Percentiles rank a stretch among this genome's conserved stretches.
Evolutionary conservation across 1,284 basidiomycete species (phyloP).

Genomic region (Heterobasidion irregulare): DNA sequence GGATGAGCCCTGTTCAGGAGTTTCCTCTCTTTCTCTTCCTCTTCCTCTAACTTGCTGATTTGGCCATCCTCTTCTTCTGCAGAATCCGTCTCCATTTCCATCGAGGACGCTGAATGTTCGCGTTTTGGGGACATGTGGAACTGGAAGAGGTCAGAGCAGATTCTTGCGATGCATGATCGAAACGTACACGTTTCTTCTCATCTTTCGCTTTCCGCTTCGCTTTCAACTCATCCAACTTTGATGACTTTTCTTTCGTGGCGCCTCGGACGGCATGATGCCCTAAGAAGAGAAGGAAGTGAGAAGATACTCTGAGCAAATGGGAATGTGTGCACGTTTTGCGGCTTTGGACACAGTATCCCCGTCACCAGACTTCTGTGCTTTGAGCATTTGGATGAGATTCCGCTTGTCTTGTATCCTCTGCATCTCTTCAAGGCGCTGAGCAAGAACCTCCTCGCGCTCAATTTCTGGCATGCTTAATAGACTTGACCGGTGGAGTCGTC

Average conservation of each 20-base stretch:
- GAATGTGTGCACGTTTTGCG: constrained; percentile 53
- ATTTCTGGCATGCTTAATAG: constrained; percentile 78
- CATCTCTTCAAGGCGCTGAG: constrained; percentile 74
- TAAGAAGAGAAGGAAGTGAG: constrained; percentile 18
- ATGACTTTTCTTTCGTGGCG: constrained; percentile 75
- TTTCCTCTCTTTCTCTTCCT: constrained; percentile 57
- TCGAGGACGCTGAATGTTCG: constrained; percentile 63
- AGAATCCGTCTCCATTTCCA: constrained; percentile 75
- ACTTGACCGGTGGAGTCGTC: constrained; percentile 29
- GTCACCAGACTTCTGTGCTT: constrained; percentile 45
- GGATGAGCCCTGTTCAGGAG: constrained; percentile 35
- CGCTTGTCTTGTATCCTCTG: constrained; percentile 69
- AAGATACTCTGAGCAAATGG: constrained; percentile 4
- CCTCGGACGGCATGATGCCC: constrained; percentile 73
- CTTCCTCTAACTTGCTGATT: constrained; percentile 58
- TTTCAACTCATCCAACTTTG: constrained; percentile 77
- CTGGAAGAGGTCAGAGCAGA: constrained; percentile 21
- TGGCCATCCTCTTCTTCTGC: constrained; percentile 68
- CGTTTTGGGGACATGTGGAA: constrained; percentile 48
- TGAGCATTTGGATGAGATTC: constrained; percentile 71
- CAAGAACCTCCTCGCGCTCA: constrained; percentile 81
- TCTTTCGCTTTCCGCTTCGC: constrained; percentile 76
- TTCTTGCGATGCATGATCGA: neutral
- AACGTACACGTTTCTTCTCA: constrained; percentile 60
- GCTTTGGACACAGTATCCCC: constrained; percentile 60